Evolutionary conservation across 768 basidiomycete species (phyloP).

Genomic region (Mrakia blollopis): DNA sequence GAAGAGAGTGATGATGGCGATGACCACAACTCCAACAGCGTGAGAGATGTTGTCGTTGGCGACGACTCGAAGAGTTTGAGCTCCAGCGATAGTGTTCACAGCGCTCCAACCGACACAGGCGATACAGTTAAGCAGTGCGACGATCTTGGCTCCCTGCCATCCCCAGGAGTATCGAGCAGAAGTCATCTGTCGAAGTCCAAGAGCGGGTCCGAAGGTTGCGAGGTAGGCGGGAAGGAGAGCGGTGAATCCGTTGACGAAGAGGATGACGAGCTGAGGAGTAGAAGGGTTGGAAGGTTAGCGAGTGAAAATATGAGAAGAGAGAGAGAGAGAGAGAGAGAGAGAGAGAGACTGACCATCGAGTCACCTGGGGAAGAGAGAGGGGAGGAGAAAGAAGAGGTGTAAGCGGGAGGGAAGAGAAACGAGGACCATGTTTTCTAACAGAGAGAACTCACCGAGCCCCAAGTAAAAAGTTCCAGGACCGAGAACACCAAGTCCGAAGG

Average conservation of each 20-base stretch:
- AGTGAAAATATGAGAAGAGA: neutral
- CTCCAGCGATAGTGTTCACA: constrained; percentile 43
- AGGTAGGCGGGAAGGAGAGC: constrained; percentile 28
- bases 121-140: constrained; percentile 44
- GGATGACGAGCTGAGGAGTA: constrained; percentile 23
- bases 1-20: constrained; percentile 58
- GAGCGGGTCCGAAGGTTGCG: constrained; percentile 44
- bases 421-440: neutral
- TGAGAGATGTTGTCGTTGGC: constrained; percentile 33
- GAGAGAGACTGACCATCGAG: neutral
- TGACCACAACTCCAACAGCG: constrained; percentile 53
- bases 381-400: neutral
- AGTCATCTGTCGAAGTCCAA: constrained; percentile 50
- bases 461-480: constrained; percentile 24
- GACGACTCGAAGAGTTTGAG: constrained; percentile 35
- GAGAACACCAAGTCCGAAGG: constrained; percentile 30
- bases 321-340: neutral
- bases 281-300: too few relatives aligned
- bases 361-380: neutral
- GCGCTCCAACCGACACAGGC: constrained; percentile 50
- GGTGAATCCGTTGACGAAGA: constrained; percentile 26
- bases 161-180: constrained; percentile 40
- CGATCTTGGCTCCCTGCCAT: constrained; percentile 33
- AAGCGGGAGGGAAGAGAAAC: neutral
- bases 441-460: constrained; percentile 29